Conservation (phyloP, 805 yeast genomes). For the Kodamaea laetipori region DNA sequence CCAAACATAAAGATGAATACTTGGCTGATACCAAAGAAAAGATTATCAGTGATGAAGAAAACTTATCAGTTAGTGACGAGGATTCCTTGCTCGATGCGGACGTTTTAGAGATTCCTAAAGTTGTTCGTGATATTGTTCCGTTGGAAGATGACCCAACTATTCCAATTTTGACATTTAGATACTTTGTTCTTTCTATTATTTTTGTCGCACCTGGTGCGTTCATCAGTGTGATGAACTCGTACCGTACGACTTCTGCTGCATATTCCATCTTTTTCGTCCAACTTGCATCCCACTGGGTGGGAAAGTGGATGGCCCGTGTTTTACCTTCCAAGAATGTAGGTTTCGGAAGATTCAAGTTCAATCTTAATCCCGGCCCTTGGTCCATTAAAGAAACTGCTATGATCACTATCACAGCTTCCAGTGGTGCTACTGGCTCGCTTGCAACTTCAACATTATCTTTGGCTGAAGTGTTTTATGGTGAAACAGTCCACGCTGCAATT, state of each 20-base stretch:
- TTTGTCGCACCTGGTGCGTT: conserved; percentile 45
- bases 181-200: conserved; percentile 33
- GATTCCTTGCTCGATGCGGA: conserved; percentile 18
- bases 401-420: conserved; percentile 52
- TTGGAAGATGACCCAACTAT: conserved; percentile 27
- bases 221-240: conserved; percentile 40
- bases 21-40: conserved; percentile 13
- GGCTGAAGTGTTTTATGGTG: conserved; percentile 46
- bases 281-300: conserved; percentile 47
- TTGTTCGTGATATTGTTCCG: conserved; percentile 34
- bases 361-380: conserved; percentile 57
- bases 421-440: conserved; percentile 53
- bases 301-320: conserved; percentile 44
- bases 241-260: conserved; percentile 45
- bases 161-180: conserved; percentile 36
- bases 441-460: conserved; percentile 50
- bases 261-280: conserved; percentile 55
- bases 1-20: conserved; percentile 6
- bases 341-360: conserved; percentile 28
- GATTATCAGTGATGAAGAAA: conserved; percentile 11
- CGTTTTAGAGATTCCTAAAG: conserved; percentile 28
- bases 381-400: conserved; percentile 53
- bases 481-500: conserved; percentile 33
- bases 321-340: conserved; percentile 37
- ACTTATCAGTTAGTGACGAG: conserved; percentile 8